Evolutionary conservation across 331 rosid species (phyloP), one percentile per base, ranked within the genome.

Genomic region (Pyracantha coccinea): DNA sequence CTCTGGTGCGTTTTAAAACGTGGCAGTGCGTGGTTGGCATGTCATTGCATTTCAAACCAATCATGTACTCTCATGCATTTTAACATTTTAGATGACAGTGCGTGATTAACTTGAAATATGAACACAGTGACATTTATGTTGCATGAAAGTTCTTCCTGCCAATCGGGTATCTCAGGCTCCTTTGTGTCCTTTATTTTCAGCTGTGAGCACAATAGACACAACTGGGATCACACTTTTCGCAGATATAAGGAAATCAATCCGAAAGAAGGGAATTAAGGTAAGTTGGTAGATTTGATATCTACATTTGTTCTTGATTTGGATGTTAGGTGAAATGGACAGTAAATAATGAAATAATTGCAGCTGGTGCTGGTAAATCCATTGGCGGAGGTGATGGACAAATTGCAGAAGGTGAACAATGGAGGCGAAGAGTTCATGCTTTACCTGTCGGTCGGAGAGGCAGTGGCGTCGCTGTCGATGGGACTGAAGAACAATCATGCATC

Each of bases 331-430:
- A 50, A 6, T 6, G 3, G 55, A 50, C 20, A 2, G 55, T 50
- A 50, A 50, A 50, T 50, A 50, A 50, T 50, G 10, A 50, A 50
- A 50, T 17, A 50, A 50, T 21, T 57, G 54, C 84, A 94, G 99
- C 84, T 94, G 60, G 89, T 88, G 74, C 72, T 94, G 89, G 99
- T 92, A 88, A 92, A 94, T 62, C 99, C 99, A 65, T 47, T 91
- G 82, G 88, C 92, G 20, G 99, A 90, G 73, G 95, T 92, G 14
- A 32, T 94, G 33, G 93, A 82, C 8, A 94, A 88, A 82, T 66
- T 94, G 73, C 79, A 69, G 61, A 86, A 69, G 70, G 89, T 86
- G 69, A 88, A 88, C 71, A 6, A 17, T 1, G 87, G 77, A 77
- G 82, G 69, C 19, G 65, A 75, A 0, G 90, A 89, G 7, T 66